Evolutionary conservation across 2,329 filamentous ascomycete species (phyloP).

Genomic region (Penicillium griseofulvum): DNA sequence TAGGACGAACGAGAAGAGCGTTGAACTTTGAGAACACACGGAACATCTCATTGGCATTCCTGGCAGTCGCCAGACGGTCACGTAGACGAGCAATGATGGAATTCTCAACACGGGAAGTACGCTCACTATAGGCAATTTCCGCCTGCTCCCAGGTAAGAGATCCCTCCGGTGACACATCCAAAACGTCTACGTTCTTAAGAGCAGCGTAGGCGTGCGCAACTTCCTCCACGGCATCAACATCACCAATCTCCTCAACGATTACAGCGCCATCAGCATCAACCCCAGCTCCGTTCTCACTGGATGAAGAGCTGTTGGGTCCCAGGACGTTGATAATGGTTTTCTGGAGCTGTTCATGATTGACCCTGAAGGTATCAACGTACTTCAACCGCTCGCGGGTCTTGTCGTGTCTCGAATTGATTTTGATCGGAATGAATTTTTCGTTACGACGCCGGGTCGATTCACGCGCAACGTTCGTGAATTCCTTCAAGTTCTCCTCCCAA

Average conservation of each 20-base stretch:
- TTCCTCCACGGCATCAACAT: constrained; percentile 95
- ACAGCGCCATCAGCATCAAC: constrained; percentile 59
- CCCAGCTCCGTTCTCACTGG: constrained; percentile 45
- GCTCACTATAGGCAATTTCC: constrained; percentile 94
- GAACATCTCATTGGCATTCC: constrained; percentile 99
- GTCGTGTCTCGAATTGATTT: constrained; percentile 82
- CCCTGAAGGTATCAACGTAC: constrained; percentile 91
- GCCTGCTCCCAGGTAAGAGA: constrained; percentile 90
- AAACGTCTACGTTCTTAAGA: constrained; percentile 87
- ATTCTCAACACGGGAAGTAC: constrained; percentile 95
- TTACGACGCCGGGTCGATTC: constrained; percentile 90
- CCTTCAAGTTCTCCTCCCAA: constrained; percentile 96
- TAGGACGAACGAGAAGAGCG: constrained; percentile 95
- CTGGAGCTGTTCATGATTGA: constrained; percentile 96
- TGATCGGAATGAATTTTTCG: constrained; percentile 98
- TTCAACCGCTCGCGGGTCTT: constrained; percentile 87
- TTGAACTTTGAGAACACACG: constrained; percentile 99
- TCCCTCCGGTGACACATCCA: constrained; percentile 87
- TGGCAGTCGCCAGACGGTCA: constrained; percentile 89
- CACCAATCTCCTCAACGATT: constrained; percentile 89
- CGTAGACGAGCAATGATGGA: constrained; percentile 94
- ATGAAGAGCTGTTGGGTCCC: constrained; percentile 66
- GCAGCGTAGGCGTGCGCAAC: constrained; percentile 93
- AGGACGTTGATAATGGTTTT: constrained; percentile 96
- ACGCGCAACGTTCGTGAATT: constrained; percentile 95